Conservation (phyloP, 176 grass and related monocot species). For the Eragrostis nindensis region DNA sequence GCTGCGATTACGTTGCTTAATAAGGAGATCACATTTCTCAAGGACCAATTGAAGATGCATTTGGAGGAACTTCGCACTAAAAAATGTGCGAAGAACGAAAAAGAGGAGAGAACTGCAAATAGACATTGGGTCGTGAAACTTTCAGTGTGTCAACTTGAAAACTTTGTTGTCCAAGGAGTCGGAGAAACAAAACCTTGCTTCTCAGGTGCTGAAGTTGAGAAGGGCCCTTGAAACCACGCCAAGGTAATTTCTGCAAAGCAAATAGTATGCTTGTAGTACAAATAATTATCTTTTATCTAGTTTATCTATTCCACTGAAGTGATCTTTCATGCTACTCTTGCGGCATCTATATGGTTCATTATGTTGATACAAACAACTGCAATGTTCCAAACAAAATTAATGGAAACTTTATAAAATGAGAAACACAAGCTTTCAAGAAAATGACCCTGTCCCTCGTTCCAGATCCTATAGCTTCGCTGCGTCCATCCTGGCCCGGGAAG, state of each 20-base stretch:
- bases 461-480: not conserved
- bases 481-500: not conserved
- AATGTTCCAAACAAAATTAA: slow-evolving; percentile 8
- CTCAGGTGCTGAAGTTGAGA: slow-evolving; percentile 54
- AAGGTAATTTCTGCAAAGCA: slow-evolving; percentile 44
- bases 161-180: slow-evolving; percentile 55
- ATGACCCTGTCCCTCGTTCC: not conserved
- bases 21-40: slow-evolving; percentile 55
- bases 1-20: slow-evolving; percentile 61
- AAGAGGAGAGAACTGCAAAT: slow-evolving; percentile 58
- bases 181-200: slow-evolving; percentile 69
- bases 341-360: slow-evolving; percentile 10
- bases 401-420: not conserved
- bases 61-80: slow-evolving; percentile 54
- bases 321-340: slow-evolving; percentile 1
- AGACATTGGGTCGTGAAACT: slow-evolving; percentile 62
- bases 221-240: slow-evolving; percentile 47
- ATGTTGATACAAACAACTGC: slow-evolving; percentile 10
- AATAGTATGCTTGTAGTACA: not conserved
- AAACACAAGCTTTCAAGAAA: not conserved
- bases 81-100: slow-evolving; percentile 53
- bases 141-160: slow-evolving; percentile 62
- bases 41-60: slow-evolving; percentile 50
- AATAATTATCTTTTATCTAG: not conserved
- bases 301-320: slow-evolving; percentile 1